Evolutionary conservation across 1,284 basidiomycete genomes (phyloP).

Genomic region (Cutaneotrichosporon dermatis): DNA sequence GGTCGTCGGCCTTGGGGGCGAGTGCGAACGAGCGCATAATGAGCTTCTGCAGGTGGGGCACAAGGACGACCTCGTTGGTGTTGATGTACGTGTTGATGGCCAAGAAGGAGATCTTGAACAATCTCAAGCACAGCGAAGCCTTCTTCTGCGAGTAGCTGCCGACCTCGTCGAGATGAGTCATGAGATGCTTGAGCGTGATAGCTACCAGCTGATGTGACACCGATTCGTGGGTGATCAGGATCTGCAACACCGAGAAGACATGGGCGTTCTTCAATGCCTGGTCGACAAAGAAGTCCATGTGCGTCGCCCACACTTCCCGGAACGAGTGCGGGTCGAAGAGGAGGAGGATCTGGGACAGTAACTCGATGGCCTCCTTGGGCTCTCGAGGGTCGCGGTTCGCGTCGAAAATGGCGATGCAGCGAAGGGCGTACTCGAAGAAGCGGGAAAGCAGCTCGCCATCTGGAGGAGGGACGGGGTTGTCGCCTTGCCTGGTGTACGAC

Average conservation of each 20-base stretch:
- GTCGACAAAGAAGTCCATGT: conserved; percentile 83
- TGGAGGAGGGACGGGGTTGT: conserved; percentile 61
- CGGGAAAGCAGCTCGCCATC: conserved; percentile 84
- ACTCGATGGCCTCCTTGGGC: conserved; percentile 81
- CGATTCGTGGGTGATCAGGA: conserved; percentile 75
- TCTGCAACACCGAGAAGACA: conserved; percentile 80
- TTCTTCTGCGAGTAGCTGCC: conserved; percentile 77
- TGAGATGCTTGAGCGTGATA: conserved; percentile 83
- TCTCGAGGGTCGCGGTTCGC: conserved; percentile 66
- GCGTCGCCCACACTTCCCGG: conserved; percentile 88
- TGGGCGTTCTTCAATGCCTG: conserved; percentile 69
- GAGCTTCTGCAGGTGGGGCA: conserved; percentile 85
- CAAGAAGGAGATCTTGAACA: conserved; percentile 96
- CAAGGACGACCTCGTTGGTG: conserved; percentile 84
- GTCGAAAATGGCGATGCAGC: conserved; percentile 82
- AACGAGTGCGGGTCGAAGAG: conserved; percentile 87
- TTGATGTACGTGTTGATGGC: conserved; percentile 76
- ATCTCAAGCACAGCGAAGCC: conserved; percentile 73
- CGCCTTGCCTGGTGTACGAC: conserved; percentile 70
- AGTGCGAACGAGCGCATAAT: conserved; percentile 97
- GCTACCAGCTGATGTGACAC: conserved; percentile 89
- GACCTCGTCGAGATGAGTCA: conserved; percentile 74
- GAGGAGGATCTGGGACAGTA: conserved; percentile 70
- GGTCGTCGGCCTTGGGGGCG: conserved; percentile 84
- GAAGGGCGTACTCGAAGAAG: conserved; percentile 79